These are phyloP conservation scores for Fusarium sp. DNA, from an alignment of 2,329 filamentous ascomycete species.

Conservation along the genomic window DNA sequence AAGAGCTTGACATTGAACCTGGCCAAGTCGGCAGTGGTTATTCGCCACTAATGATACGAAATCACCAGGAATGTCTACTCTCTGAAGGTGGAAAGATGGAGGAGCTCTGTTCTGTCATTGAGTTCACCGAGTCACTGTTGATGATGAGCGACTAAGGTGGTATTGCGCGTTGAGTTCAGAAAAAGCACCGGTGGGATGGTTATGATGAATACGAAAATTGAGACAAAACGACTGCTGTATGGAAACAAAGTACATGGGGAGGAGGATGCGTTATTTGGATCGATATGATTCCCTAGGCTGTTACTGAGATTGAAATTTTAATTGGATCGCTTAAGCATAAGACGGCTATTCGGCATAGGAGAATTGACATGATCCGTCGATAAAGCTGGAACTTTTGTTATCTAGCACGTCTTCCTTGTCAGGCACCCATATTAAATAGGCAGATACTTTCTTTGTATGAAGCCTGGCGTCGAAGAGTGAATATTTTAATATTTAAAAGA, in stretches of 20 bases:
- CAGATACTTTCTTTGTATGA: no score
- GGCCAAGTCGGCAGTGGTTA: not conserved
- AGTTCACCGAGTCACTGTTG: slow-evolving; percentile 34
- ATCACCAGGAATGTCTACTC: slow-evolving; percentile 37
- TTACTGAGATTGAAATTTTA: not conserved
- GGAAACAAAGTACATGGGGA: no score
- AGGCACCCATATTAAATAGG: not conserved
- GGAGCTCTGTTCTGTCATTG: slow-evolving; percentile 19
- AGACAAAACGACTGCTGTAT: no score
- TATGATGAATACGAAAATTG: no score
- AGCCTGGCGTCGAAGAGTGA: no score
- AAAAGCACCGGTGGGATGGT: not conserved
- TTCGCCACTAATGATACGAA: slow-evolving; percentile 24
- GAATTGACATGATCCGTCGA: no score
- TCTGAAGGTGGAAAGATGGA: slow-evolving; percentile 24
- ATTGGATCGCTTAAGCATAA: not conserved
- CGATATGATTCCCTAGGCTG: not conserved
- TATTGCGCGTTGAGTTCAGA: not conserved
- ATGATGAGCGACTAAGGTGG: not conserved
- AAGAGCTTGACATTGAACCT: slow-evolving; percentile 28
- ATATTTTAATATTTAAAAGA: no score
- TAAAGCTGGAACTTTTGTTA: not conserved
- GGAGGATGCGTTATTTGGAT: no score
- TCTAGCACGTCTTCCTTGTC: not conserved
- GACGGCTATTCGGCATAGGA: not conserved